Base-by-base conservation (phyloP, 2,329 filamentous ascomycete species). In the Cercospora sesami region DNA sequence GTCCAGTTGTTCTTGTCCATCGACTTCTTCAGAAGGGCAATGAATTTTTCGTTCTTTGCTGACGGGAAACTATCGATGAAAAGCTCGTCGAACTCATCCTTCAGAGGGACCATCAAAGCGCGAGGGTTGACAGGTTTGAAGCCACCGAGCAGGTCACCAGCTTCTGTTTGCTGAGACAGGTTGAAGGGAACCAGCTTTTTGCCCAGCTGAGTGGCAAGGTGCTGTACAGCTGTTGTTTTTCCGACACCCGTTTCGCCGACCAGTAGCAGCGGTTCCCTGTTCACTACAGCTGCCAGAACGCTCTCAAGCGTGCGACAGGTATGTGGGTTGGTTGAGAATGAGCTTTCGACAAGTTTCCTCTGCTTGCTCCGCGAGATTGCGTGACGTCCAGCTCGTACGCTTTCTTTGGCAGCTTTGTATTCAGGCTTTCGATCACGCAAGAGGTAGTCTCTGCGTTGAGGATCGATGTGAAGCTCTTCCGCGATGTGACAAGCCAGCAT, bases 171-270 rank as follows among this genome's bases (percentile, higher is more conserved):
- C 78, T 99, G 96, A 0, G 95, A 99, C 77, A 99, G 80, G 77
- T 99, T 99, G 76, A 99, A 93, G 2, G 94, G 92, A 0, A 93
- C 91, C 12, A 99, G 86, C 74, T 92, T 96, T 76, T 93, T 91
- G 1, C 94, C 92, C 30, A 97, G 85, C 3, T 90, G 86, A 67
- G 91, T 89, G 0, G 95, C 93, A 65, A 99, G 84, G 77, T 97
- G 93, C 78, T 99, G 95, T 14, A 99, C 90, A 28, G 95, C 91
- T 0, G 95, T 97, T 0, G 95, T 99, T 81, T 99, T 99, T 75
- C 95, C 95, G 61, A 97, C 97, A 83, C 95, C 95, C 7, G 95
- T 99, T 82, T 99, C 95, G 77, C 95, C 95, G n/a, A 99, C 95
- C 30, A 99, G 87, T 18, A 99, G 82, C 1, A 97, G 87, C 4